A percentile compares a stretch with the other conserved stretches of the same genome.
Evolutionary conservation across 257 asterid species (phyloP).

Genomic region (Solanum rostratum): DNA sequence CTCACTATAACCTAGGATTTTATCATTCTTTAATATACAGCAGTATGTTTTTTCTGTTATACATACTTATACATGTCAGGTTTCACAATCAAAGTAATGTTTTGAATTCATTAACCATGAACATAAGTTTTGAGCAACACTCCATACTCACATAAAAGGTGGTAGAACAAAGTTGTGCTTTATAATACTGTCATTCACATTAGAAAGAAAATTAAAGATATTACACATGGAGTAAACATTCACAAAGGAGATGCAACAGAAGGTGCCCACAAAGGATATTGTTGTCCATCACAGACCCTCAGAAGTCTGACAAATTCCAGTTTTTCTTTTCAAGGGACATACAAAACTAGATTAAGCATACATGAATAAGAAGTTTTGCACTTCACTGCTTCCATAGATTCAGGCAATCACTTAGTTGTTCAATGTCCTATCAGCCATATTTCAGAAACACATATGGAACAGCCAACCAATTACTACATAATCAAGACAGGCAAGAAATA

Average conservation of each 20-base stretch:
- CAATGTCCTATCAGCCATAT: slow-evolving; percentile 5
- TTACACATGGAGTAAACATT: not conserved
- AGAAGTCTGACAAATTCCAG: not conserved
- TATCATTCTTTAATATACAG: not conserved
- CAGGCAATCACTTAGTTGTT: not conserved
- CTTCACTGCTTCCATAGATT: not conserved
- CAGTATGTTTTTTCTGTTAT: not conserved
- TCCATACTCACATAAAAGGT: not conserved
- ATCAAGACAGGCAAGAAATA: slow-evolving; percentile 1
- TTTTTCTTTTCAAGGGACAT: not conserved
- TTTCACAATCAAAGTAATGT: not conserved
- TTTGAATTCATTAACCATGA: not conserved
- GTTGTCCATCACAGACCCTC: not conserved
- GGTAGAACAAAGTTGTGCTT: not conserved
- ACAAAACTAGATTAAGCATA: not conserved
- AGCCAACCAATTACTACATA: not conserved
- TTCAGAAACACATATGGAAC: not conserved
- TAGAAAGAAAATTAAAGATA: not conserved
- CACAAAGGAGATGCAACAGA: not conserved
- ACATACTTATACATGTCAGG: not conserved
- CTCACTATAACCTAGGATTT: not conserved
- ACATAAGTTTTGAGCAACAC: not conserved
- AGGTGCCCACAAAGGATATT: not conserved
- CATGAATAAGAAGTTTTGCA: not conserved
- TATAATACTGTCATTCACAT: not conserved